Evolutionary conservation across 2,329 filamentous ascomycete species (phyloP).

Genomic region (Arthroderma sp.): DNA sequence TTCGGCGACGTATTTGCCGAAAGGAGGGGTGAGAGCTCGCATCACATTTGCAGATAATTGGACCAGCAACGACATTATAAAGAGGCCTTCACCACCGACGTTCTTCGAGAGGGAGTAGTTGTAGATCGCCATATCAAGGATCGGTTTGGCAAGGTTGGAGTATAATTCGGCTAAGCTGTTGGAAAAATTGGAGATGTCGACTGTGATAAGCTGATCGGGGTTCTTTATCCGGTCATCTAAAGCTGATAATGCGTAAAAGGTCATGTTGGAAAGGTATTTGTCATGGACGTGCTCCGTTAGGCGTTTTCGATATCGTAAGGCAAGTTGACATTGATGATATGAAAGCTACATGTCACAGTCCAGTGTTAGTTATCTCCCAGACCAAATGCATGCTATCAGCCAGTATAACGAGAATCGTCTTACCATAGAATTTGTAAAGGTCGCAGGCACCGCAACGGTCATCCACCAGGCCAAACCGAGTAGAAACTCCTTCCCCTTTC

Average conservation of each 20-base stretch:
- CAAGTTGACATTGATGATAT: constrained; percentile 91
- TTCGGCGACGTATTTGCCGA: constrained; percentile 94
- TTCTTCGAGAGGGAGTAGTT: constrained; percentile 86
- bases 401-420: constrained; percentile 17
- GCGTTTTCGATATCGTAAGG: constrained; percentile 80
- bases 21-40: constrained; percentile 87
- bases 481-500: constrained; percentile 80
- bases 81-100: constrained; percentile 89
- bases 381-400: neutral
- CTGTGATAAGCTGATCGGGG: constrained; percentile 90
- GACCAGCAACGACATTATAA: constrained; percentile 88
- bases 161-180: constrained; percentile 91
- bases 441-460: constrained; percentile 87
- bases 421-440: constrained; percentile 98
- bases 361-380: neutral
- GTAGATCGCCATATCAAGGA: constrained; percentile 93
- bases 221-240: constrained; percentile 98
- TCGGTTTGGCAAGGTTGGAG: constrained; percentile 87
- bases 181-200: constrained; percentile 92
- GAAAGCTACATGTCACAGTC: constrained; percentile 50
- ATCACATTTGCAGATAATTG: constrained; percentile 87
- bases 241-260: constrained; percentile 90
- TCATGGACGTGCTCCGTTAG: constrained; percentile 92
- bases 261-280: constrained; percentile 92
- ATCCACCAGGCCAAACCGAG: constrained; percentile 94